Conservation (phyloP, 2,329 filamentous ascomycete genomes). For the Talaromyces sp. region DNA sequence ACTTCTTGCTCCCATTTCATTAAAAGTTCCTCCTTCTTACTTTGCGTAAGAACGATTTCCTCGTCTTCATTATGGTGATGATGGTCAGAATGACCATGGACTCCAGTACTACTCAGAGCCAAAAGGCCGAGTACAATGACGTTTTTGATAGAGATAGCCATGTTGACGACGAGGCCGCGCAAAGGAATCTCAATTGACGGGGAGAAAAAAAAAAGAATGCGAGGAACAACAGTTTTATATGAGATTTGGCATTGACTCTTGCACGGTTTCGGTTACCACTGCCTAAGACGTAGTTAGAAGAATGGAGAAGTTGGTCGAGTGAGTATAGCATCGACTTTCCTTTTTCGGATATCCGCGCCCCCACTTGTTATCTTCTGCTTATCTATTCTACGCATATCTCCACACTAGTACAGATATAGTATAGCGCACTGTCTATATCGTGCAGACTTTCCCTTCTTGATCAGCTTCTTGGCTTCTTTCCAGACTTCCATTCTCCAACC, state of each 20-base stretch:
- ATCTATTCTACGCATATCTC: not conserved
- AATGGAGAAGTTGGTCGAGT: not conserved
- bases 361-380: not conserved
- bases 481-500: not conserved
- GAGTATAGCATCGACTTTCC: constrained; percentile 15
- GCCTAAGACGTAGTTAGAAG: too few relatives aligned
- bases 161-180: constrained; percentile 10
- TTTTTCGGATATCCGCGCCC: constrained; percentile 2
- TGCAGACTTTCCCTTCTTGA: constrained; percentile 37
- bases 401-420: not conserved
- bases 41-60: constrained; percentile 33
- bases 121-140: constrained; percentile 25
- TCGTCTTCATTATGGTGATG: constrained; percentile 37
- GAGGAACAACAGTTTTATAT: not conserved
- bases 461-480: not conserved
- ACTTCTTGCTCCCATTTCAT: constrained; percentile 47
- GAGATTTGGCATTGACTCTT: not conserved
- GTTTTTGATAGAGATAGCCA: constrained; percentile 16
- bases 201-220: not conserved
- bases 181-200: not conserved
- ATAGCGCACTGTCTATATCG: constrained; percentile 20
- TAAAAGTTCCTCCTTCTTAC: constrained; percentile 39
- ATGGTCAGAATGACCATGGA: constrained; percentile 31
- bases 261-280: not conserved
- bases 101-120: constrained; percentile 23